Conservation (phyloP, 495 filamentous ascomycete species). For the Tuber borchii region DNA sequence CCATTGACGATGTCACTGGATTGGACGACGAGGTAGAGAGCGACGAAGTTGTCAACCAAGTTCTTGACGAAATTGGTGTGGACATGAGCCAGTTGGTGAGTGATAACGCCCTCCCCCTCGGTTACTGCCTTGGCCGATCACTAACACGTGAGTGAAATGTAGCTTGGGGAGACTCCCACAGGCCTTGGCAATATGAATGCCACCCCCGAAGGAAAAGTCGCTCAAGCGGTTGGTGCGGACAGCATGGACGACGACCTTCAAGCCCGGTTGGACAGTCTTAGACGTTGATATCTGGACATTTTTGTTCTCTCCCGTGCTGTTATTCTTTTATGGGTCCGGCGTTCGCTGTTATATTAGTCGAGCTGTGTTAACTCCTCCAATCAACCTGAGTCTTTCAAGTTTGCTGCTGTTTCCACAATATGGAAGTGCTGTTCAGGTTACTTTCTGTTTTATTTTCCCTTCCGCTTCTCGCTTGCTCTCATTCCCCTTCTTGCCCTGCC, state of each 20-base stretch:
- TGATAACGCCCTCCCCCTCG: conserved; percentile 22
- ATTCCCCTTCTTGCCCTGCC: neutral
- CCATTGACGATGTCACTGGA: conserved; percentile 96
- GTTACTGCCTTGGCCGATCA: conserved; percentile 1
- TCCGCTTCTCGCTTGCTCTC: neutral
- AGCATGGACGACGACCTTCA: conserved; percentile 72
- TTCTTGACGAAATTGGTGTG: conserved; percentile 93
- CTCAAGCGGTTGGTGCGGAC: conserved; percentile 69
- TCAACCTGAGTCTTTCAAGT: neutral
- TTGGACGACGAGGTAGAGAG: conserved; percentile 82
- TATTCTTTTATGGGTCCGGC: conserved; percentile 14
- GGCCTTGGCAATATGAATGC: conserved; percentile 57
- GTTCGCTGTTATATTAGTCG: neutral
- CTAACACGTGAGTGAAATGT: conserved; percentile 9
- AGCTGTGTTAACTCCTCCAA: neutral
- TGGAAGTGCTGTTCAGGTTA: neutral
- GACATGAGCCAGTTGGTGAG: conserved; percentile 81
- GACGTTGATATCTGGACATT: conserved; percentile 44
- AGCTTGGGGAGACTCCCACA: conserved; percentile 75
- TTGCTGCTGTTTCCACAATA: neutral
- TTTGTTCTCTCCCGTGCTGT: neutral
- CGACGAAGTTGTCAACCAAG: conserved; percentile 92
- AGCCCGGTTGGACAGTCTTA: conserved; percentile 70
- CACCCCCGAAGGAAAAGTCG: conserved; percentile 58
- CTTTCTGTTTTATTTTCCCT: neutral